phyloP scores from a whole-genome alignment of 352 stramenopile species.

The Phytophthora sansomeana region DNA sequence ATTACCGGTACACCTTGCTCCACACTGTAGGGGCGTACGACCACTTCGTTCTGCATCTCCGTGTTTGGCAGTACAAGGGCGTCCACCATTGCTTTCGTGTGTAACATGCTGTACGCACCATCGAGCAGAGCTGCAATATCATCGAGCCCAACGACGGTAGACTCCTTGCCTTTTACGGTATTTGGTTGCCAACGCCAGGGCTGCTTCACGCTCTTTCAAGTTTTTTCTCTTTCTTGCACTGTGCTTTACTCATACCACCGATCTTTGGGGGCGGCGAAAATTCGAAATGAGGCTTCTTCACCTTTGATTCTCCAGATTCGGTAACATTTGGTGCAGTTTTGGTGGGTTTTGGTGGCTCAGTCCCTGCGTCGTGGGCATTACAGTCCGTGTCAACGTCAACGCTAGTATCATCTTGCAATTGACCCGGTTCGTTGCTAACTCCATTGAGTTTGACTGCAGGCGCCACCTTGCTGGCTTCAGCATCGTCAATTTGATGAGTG shows the following conservation, averaged over 20 bases:
- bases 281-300: neutral
- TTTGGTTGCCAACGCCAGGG: neutral
- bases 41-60: neutral
- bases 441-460: too few species aligned
- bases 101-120: slow-evolving; percentile 4
- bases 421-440: too few species aligned
- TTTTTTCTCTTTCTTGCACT: neutral
- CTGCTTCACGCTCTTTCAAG: neutral
- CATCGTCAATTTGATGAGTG: too few species aligned
- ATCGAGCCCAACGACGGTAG: neutral
- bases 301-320: neutral
- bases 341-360: neutral
- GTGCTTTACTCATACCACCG: neutral
- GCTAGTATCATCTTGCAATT: too few species aligned
- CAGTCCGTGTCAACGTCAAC: too few species aligned
- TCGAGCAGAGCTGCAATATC: slow-evolving; percentile 1
- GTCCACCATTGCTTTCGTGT: neutral
- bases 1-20: slow-evolving; percentile 5
- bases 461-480: too few species aligned
- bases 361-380: too few species aligned
- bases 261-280: neutral
- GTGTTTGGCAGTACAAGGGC: neutral
- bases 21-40: neutral
- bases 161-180: neutral
- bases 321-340: neutral